Evolutionary conservation across 352 stramenopile genomes (phyloP).

Genomic region (Globisporangium recalcitrans): DNA sequence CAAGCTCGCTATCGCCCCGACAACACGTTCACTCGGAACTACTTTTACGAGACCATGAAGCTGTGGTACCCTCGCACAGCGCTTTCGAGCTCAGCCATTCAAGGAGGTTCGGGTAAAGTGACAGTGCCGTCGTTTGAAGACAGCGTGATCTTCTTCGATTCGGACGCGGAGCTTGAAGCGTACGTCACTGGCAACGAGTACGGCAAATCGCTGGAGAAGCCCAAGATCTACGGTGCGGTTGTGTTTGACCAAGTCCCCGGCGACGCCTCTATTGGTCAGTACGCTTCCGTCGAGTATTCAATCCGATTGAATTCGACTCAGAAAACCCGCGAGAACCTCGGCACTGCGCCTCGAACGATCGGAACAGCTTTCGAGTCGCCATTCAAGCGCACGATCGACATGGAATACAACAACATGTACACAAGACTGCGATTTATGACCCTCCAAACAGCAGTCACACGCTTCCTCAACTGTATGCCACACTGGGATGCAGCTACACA

Average conservation of each 20-base stretch:
- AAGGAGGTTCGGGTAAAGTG: conserved; percentile 16
- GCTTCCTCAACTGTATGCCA: conserved; percentile 56
- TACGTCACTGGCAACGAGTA: conserved; percentile 42
- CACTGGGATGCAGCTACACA: conserved; percentile 33
- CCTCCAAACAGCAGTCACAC: conserved; percentile 53
- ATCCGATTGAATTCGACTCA: conserved; percentile 59
- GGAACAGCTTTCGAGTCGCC: conserved; percentile 39
- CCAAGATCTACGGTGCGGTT: conserved; percentile 54
- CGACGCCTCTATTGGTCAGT: conserved; percentile 35
- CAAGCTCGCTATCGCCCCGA: conserved; percentile 50
- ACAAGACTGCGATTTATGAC: conserved; percentile 52
- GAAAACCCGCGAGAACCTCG: conserved; percentile 14
- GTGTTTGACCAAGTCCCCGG: conserved; percentile 53
- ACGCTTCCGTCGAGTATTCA: conserved; percentile 52
- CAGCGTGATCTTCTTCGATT: conserved; percentile 58
- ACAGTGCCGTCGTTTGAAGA: conserved; percentile 48
- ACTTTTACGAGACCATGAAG: conserved; percentile 52
- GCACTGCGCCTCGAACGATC: conserved; percentile 37
- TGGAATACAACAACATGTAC: conserved; percentile 37
- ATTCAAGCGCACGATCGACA: conserved; percentile 41
- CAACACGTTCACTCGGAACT: conserved; percentile 51
- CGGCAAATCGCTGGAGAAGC: conserved; percentile 31
- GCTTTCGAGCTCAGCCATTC: conserved; percentile 18
- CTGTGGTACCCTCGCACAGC: conserved; percentile 46
- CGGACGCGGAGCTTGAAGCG: conserved; percentile 32